These are phyloP conservation scores for Pezizomycotina sp. DNA, from an alignment of 2,329 filamentous ascomycete species.

Conservation along the genomic window DNA sequence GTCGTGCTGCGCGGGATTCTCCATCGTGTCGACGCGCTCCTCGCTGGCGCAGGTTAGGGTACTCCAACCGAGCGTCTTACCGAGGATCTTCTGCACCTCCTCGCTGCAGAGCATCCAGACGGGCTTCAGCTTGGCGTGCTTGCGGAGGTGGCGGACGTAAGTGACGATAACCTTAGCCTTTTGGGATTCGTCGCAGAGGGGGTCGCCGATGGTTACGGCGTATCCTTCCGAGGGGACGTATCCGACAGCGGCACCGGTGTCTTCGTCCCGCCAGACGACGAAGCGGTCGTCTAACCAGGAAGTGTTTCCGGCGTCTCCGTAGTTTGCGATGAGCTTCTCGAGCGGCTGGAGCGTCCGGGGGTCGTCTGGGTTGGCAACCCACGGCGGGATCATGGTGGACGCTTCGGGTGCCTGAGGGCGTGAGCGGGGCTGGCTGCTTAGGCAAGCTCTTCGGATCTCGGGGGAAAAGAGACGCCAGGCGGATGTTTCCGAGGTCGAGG, in stretches of 20 bases:
- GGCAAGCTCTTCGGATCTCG: constrained; percentile 80
- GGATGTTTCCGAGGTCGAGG: constrained; percentile 73
- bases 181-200: constrained; percentile 65
- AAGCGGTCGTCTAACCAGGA: constrained; percentile 86
- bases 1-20: constrained; percentile 51
- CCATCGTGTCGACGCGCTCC: constrained; percentile 61
- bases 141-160: constrained; percentile 14
- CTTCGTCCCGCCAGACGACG: constrained; percentile 65
- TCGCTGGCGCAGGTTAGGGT: constrained; percentile 78
- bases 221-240: constrained; percentile 64
- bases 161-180: constrained; percentile 55
- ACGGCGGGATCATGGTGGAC: constrained; percentile 57
- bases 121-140: constrained; percentile 61
- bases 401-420: constrained; percentile 72
- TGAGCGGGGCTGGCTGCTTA: constrained; percentile 43
- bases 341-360: constrained; percentile 50
- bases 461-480: constrained; percentile 71
- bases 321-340: constrained; percentile 83
- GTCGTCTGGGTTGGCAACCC: constrained; percentile 34
- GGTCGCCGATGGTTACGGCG: constrained; percentile 72
- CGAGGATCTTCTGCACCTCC: constrained; percentile 64
- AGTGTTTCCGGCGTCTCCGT: constrained; percentile 84
- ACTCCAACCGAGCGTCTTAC: constrained; percentile 66
- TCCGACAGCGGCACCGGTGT: constrained; percentile 67
- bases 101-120: constrained; percentile 77